These are phyloP conservation scores for Arthrobotrys sphaeroides DNA, from an alignment of 2,329 filamentous ascomycete species.

Conservation along the genomic window DNA sequence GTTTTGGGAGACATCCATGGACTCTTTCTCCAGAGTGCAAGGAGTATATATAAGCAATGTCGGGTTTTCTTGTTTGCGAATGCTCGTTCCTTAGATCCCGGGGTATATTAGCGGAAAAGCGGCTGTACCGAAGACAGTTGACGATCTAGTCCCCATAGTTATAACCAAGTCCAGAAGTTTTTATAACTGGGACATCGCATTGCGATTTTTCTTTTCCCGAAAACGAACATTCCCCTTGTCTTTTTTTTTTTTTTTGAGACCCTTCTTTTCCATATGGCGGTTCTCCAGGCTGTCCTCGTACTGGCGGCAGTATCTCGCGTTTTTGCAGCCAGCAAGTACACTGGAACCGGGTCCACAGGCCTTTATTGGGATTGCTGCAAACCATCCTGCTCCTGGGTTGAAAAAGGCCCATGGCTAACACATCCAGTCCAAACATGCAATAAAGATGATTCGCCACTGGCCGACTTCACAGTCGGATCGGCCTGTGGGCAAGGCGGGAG, in stretches of 20 bases:
- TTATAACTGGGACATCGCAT: slow-evolving; percentile 4
- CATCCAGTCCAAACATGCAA: slow-evolving; percentile 56
- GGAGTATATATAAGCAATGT: slow-evolving; percentile 44
- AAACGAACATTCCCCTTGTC: background rate
- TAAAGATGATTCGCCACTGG: slow-evolving; percentile 45
- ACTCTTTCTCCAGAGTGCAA: slow-evolving; percentile 10
- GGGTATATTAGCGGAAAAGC: slow-evolving; percentile 39
- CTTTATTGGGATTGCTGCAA: slow-evolving; percentile 73
- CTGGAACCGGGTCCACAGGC: slow-evolving; percentile 59
- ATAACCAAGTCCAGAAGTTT: slow-evolving; percentile 5
- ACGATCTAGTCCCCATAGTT: slow-evolving; percentile 31
- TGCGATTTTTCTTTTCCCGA: slow-evolving; percentile 1
- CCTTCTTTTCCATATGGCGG: slow-evolving; percentile 32
- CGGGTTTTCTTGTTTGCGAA: slow-evolving; percentile 23
- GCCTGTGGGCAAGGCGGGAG: slow-evolving; percentile 69
- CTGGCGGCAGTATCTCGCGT: slow-evolving; percentile 20
- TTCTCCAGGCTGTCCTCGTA: slow-evolving; percentile 19
- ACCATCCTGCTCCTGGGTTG: slow-evolving; percentile 68
- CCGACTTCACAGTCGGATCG: slow-evolving; percentile 36
- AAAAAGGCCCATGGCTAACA: slow-evolving; percentile 54
- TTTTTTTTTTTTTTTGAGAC: background rate
- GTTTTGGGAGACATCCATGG: background rate
- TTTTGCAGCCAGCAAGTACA: slow-evolving; percentile 27
- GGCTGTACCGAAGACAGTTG: slow-evolving; percentile 32
- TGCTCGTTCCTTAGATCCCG: slow-evolving; percentile 31